Conservation (phyloP, 2,329 filamentous ascomycete genomes). For the Aspergillus pseudoviridinutans region DNA sequence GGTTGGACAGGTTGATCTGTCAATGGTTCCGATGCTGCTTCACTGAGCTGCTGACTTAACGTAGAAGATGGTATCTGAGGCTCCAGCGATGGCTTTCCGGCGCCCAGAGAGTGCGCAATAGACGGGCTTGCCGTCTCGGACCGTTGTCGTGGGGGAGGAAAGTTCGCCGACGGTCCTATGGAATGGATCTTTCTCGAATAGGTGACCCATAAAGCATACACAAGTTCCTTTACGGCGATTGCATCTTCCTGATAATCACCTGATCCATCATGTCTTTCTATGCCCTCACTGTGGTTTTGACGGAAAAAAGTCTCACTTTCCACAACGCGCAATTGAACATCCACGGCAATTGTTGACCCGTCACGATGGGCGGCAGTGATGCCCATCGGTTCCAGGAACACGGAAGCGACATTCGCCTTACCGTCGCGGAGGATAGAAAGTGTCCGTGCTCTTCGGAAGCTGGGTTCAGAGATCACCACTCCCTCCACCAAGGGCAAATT, state of each 20-base stretch:
- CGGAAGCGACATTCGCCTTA: slow-evolving; percentile 69
- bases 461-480: slow-evolving; percentile 95
- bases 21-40: slow-evolving; percentile 46
- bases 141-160: slow-evolving; percentile 51
- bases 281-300: slow-evolving; percentile 58
- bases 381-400: slow-evolving; percentile 80
- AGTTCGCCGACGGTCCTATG: slow-evolving; percentile 58
- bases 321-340: slow-evolving; percentile 94
- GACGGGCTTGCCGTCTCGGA: slow-evolving; percentile 66
- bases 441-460: slow-evolving; percentile 83
- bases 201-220: slow-evolving; percentile 95
- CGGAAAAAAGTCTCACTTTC: slow-evolving; percentile 71
- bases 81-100: slow-evolving; percentile 25
- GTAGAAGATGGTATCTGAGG: slow-evolving; percentile 43
- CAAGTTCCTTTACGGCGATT: slow-evolving; percentile 66
- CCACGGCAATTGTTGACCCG: slow-evolving; percentile 85
- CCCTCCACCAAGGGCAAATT: slow-evolving; percentile 79
- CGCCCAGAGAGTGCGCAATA: slow-evolving; percentile 50
- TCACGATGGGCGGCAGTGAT: slow-evolving; percentile 84
- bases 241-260: slow-evolving; percentile 40
- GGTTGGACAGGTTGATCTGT: slow-evolving; percentile 39
- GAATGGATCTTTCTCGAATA: slow-evolving; percentile 92
- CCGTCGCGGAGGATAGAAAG: slow-evolving; percentile 80
- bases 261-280: slow-evolving; percentile 60
- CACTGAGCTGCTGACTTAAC: slow-evolving; percentile 49